Conservation (phyloP, 2,329 filamentous ascomycete genomes). For the Diaporthe ilicicola region DNA sequence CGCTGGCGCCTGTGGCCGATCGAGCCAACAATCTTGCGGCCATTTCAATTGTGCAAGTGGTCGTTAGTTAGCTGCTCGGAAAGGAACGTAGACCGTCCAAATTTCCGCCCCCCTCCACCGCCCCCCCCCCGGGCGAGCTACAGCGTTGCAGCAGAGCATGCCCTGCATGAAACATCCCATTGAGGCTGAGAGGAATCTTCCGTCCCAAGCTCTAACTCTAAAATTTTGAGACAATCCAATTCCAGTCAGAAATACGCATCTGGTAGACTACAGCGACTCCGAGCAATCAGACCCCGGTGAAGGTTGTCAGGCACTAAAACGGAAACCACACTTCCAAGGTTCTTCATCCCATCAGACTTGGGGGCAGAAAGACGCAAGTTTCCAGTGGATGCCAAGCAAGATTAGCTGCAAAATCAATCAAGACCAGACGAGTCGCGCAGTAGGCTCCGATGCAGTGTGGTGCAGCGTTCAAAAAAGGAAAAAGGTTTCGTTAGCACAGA, state of each 20-base stretch:
- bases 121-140: background rate
- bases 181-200: conserved; percentile 23
- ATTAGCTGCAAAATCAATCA: conserved; percentile 2
- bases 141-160: conserved; percentile 9
- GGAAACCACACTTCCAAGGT: no score
- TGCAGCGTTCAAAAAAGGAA: background rate
- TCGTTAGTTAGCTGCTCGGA: background rate
- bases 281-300: background rate
- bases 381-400: background rate
- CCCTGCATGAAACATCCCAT: conserved; percentile 15
- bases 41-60: background rate
- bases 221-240: background rate
- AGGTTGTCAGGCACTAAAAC: no score
- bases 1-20: conserved; percentile 14
- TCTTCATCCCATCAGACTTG: background rate
- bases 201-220: conserved; percentile 6
- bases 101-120: background rate
- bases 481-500: background rate
- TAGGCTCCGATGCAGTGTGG: conserved; percentile 5
- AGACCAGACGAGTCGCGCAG: background rate
- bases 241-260: background rate
- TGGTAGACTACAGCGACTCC: background rate
- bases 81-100: background rate
- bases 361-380: background rate
- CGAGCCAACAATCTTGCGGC: conserved; percentile 14